Base-by-base conservation (phyloP, 352 stramenopile genomes). In the Phytopythium delawarense region DNA sequence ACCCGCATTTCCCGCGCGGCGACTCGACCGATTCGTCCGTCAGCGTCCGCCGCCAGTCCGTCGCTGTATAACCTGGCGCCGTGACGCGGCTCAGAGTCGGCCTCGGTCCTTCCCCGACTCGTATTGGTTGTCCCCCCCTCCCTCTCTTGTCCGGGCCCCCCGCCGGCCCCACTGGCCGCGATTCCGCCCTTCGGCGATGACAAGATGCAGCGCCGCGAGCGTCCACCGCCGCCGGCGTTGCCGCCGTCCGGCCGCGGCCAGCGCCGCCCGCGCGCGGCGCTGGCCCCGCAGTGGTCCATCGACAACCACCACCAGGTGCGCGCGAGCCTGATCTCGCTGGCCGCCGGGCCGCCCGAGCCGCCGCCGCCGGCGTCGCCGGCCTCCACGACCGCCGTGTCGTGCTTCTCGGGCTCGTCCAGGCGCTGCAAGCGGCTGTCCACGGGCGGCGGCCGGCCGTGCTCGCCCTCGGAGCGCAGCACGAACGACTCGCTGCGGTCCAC, bases 401-500 rank as follows among this genome's bases (percentile, higher is more conserved):
- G 13, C 48, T 23, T 18, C 40, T 58, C 52, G 13, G 35, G 35
- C 20, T 35, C 53, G 9, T 13, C 32, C 7, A n/a, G 37, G 40
- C 53, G 53, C 34, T 20, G 53, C n/a, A 50, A 48, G 53, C 32
- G 53, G 8, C 12, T 59, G 18, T 59, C 53, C 13, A 48, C 35
- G 2, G 53, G 15, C 21, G 18, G 18, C 66, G 57, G 55, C 11
- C 44, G 52, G 12, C 6, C n/a, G 23, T 65, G 52, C 15, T 50
- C 42, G 12, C 8, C 40, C 7, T 65, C 61, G 0, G 12, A 35
- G 34, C 51, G 61, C 40, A 65, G 62, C 18, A 30, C 65, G 59
- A 60, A 68, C 52, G 71, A 74, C 25, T 79, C 71, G 15, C 57
- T 79, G 21, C 66, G 71, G 15, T 79, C 71, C 23, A 79, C 71